phyloP scores from a whole-genome alignment of 2,329 filamentous ascomycete species.

The Neonectria magnoliae region DNA sequence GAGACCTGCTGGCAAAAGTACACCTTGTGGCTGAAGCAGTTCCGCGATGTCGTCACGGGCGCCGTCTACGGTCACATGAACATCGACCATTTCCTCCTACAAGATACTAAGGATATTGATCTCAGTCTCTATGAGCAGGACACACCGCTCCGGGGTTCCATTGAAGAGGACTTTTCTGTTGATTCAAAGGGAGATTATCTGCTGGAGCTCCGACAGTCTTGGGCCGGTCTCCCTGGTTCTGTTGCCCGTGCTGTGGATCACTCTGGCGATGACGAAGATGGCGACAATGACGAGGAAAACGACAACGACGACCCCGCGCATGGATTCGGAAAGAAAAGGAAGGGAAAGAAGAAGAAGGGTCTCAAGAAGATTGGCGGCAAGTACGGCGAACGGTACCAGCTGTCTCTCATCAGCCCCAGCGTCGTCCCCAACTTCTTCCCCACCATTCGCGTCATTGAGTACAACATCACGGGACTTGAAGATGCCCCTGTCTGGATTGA shows the following conservation, averaged over 20 bases:
- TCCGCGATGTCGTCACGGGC: slow-evolving; percentile 85
- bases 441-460: slow-evolving; percentile 88
- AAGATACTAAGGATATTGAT: slow-evolving; percentile 82
- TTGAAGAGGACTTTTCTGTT: slow-evolving; percentile 67
- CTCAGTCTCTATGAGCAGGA: slow-evolving; percentile 55
- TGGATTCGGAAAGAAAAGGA: slow-evolving; percentile 40
- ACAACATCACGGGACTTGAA: slow-evolving; percentile 86
- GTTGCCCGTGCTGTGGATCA: slow-evolving; percentile 37
- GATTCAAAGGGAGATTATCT: slow-evolving; percentile 77
- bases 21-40: slow-evolving; percentile 88
- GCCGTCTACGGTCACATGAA: slow-evolving; percentile 97
- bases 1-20: slow-evolving; percentile 99
- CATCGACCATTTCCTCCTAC: slow-evolving; percentile 94
- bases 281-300: slow-evolving; percentile 28
- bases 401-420: slow-evolving; percentile 84
- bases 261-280: slow-evolving; percentile 20
- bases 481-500: slow-evolving; percentile 59
- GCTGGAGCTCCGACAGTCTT: slow-evolving; percentile 77
- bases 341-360: slow-evolving; percentile 55
- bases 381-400: slow-evolving; percentile 85
- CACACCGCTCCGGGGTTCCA: slow-evolving; percentile 35
- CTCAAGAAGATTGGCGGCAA: slow-evolving; percentile 75
- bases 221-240: slow-evolving; percentile 77
- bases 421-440: slow-evolving; percentile 94
- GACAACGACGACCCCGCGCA: slow-evolving; percentile 35